These are phyloP conservation scores for Blastobotrys malaysiensis DNA, from an alignment of 1,139 yeast species.

Conservation along the genomic window DNA sequence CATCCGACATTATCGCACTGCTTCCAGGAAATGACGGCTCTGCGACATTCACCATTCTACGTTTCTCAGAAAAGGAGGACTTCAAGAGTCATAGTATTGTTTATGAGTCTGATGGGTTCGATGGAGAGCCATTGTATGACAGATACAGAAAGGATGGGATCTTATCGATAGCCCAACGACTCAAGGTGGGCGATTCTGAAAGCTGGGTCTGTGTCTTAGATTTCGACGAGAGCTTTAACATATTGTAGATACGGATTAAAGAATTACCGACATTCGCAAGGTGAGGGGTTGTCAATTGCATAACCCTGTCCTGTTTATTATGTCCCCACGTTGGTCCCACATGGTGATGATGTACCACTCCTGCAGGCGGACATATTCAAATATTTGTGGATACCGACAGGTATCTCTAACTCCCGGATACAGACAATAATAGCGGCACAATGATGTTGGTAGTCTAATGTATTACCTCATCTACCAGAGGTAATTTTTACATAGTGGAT, in stretches of 20 bases:
- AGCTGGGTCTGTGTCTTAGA: background rate
- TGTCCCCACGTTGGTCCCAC: too few relatives aligned
- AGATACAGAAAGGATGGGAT: background rate
- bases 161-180: background rate
- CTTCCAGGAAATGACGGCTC: constrained; percentile 3
- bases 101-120: background rate
- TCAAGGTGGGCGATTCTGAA: background rate
- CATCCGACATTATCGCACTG: background rate
- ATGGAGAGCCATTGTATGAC: constrained; percentile 2
- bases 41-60: background rate
- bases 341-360: too few relatives aligned
- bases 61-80: background rate
- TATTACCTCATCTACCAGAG: too few relatives aligned
- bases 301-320: too few relatives aligned
- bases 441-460: too few relatives aligned
- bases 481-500: too few relatives aligned
- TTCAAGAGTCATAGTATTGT: background rate
- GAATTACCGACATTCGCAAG: background rate
- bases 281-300: too few relatives aligned
- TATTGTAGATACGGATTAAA: background rate
- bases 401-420: too few relatives aligned
- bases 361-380: too few relatives aligned
- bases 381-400: too few relatives aligned
- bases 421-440: too few relatives aligned
- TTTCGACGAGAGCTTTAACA: background rate